Evolutionary conservation across 164 flowering plant genomes (phyloP), one percentile per base, ranked within the genome.

Genomic region (Litsea cubeba): DNA sequence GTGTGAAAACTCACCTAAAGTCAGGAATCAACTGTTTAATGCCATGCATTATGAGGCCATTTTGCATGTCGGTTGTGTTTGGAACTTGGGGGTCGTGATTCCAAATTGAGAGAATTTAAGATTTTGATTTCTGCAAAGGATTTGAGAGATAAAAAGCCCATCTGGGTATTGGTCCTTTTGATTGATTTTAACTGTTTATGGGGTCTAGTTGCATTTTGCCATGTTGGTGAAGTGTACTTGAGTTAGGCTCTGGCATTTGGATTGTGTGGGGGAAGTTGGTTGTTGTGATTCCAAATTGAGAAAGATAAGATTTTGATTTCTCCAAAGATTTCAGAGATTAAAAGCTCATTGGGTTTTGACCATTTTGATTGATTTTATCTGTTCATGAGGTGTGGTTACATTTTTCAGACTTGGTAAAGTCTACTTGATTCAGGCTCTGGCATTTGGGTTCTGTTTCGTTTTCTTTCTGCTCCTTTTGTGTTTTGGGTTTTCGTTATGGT

Each of bases 11-110:
- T 71, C 68, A 66, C 71, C 78, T 76, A 81, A 87, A 85, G 90
- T 77, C 84, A 81, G 82, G 88, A 90, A 86, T 88, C 86, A 54
- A 54, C 66, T 82, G 70, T 70, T 62, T 60, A 50, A 49, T 77
- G 76, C 65, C 75, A 35, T 62, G 17, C 75, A 69, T 79, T 80
- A 57, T 72, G 81, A 76, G 24, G 72, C 49, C 63, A 74, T 77
- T 83, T 72, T 77, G 67, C 50, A 30, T 51, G 57, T 32, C 75
- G 70, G 68, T 7, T 80, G 67, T 77, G 40, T 70, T 81, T 78
- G n/a, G 57, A 18, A 18, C n/a, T 67, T 62, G 74, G 49, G n/a
- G 68, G 49, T 74, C 70, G 72, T 64, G 22, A 25, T 62, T 32
- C 32, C 65, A 57, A 28, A 74, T 78, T 63, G 23, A 0, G 35